Percentiles rank a stretch among this genome's conserved stretches.
Conservation (phyloP, 140 eudicot species). For the Ambrosia hybrid region DNA sequence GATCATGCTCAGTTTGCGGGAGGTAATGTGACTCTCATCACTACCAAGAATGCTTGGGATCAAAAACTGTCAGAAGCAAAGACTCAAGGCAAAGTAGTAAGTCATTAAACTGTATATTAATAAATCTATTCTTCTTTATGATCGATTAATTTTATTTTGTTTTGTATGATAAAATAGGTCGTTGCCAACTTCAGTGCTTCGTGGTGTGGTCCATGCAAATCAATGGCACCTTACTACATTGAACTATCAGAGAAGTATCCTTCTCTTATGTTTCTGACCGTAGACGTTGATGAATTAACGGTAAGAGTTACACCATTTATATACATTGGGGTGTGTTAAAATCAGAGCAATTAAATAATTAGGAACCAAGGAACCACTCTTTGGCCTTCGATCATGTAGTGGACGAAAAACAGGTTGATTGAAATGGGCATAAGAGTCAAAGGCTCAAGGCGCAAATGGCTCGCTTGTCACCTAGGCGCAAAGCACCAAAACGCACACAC, state of each 20-base stretch:
- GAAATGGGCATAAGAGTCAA: too few relatives aligned
- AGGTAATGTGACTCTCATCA: slow-evolving; percentile 80
- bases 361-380: too few relatives aligned
- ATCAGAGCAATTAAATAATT: too few relatives aligned
- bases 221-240: slow-evolving; percentile 55
- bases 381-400: too few relatives aligned
- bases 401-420: too few relatives aligned
- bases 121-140: background rate
- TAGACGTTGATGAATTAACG: slow-evolving; percentile 68
- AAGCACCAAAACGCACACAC: background rate
- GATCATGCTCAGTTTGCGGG: slow-evolving; percentile 49
- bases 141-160: background rate
- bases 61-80: slow-evolving; percentile 64
- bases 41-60: slow-evolving; percentile 71
- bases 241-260: slow-evolving; percentile 71
- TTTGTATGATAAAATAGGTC: slow-evolving; percentile 45
- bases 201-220: slow-evolving; percentile 95
- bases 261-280: slow-evolving; percentile 56
- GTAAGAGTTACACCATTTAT: slow-evolving; percentile 38
- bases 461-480: background rate
- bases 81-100: slow-evolving; percentile 64
- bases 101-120: slow-evolving; percentile 23
- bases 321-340: background rate
- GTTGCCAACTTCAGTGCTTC: slow-evolving; percentile 92
- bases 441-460: too few relatives aligned